Base-by-base conservation (phyloP, 257 asterid species). In the Plantago major region DNA sequence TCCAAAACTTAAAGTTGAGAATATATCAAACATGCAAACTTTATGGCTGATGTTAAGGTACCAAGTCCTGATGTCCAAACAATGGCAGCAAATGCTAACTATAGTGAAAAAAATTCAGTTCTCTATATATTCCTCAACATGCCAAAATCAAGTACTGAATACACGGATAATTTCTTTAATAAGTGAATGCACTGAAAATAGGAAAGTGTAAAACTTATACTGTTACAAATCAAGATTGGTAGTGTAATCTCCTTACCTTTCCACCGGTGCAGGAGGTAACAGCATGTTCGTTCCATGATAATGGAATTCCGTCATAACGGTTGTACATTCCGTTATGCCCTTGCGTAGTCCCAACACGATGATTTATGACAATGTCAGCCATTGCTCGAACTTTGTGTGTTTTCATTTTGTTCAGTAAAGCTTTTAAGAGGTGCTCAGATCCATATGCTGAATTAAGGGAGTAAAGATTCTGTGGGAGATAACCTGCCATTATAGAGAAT, bases 331-430 rank as follows among this genome's bases (percentile, higher is more conserved):
- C 96, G 60, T 90, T 90, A 62, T 80, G 82, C 74, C 99, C 97
- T 75, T 76, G 64, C 6, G 91, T 80, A 67, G 99, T 93, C 46
- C 99, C 99, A 67, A 77, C 86, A 50, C 99, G 90, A 78, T 93
- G 97, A 64, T 93, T 93, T 77, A 93, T 84, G 69, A 93, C 97
- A 58, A 93, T 82, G 76, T 93, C 99, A 52, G 96, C 97, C 99
- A 93, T 93, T 37, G 88, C 73, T 82, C 99, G 87, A 61, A 93
- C 91, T 62, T 85, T 87, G 77, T 74, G 73, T 46, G 74, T 84
- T 60, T 89, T 93, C 99, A 93, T 81, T 90, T 87, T 87, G 67
- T 79, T 62, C 48, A 93, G 89, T 60, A 93, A 69, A 75, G 94
- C 85, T 75, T 74, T 87, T 71, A 93, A 73, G 55, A 66, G 80